Evolutionary conservation across 108 stramenopile species (phyloP), one percentile per base, ranked within the genome.

Genomic region (Cyclotella choctawhatcheeana): DNA sequence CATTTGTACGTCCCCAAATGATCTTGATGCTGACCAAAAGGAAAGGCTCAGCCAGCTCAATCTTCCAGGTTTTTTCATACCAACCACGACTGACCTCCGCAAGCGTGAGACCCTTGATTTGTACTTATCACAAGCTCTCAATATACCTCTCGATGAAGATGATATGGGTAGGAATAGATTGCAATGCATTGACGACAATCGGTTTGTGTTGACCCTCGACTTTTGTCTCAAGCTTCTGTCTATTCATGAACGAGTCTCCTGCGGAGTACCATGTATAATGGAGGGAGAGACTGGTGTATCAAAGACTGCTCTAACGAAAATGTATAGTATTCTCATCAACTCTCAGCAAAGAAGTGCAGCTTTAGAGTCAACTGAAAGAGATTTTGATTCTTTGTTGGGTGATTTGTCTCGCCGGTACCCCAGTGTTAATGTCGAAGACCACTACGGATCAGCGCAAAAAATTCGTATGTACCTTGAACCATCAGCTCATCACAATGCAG

Each of bases 261-360:
- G 74, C 26, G 69, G 74, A 13, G 58, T 58, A 14, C 74, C 74
- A 0, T 75, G 67, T 62, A 21, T 68, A 2, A 75, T 75, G 68
- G 74, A 75, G 12, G 74, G 74, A 5, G 74, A 75, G 29, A 75
- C 74, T 1, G 74, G 74, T 13, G 74, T 75, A n/a, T 75, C 74
- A 1, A 75, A 75, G 50, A 75, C 74, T 21, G 74, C 74, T 13
- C 58, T 75, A 25, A 61, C 74, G 0, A 75, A 69, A 54, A 75
- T 75, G 74, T 75, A 75, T 25, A 75, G 74, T 18, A 58, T 75
- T 59, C 58, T 75, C 13, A n/a, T 75, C 8, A 75, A 75, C 35
- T 69, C 67, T 21, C 35, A 37, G 17, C 58, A 61, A 60, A 59
- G 18, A 10, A 48, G 32, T 7, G 44, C 27, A 26, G 74, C 74